Percentiles rank a stretch among this genome's conserved stretches.
Evolutionary conservation across 2,329 filamentous ascomycete genomes (phyloP).

Genomic region (Alternaria metachromatica): DNA sequence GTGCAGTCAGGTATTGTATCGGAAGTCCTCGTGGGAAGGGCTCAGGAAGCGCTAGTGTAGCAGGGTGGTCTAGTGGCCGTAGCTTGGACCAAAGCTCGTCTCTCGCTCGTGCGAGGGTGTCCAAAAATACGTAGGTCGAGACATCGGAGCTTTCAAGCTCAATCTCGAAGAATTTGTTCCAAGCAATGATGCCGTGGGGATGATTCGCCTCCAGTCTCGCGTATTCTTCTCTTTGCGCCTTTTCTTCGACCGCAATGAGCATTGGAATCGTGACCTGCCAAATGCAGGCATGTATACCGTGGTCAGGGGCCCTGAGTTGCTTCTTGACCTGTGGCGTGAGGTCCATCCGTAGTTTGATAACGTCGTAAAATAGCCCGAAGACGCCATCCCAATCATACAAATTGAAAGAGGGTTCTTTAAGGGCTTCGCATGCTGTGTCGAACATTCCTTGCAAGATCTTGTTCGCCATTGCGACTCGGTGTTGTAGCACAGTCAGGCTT

Average conservation of each 20-base stretch:
- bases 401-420: constrained; percentile 44
- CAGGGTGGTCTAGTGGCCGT: constrained; percentile 30
- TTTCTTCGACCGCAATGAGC: constrained; percentile 31
- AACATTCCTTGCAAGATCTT: constrained; percentile 34
- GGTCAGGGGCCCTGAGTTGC: constrained; percentile 10
- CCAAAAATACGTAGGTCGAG: constrained; percentile 43
- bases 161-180: background rate
- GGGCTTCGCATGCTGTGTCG: constrained; percentile 35
- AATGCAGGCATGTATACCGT: constrained; percentile 23
- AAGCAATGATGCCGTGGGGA: constrained; percentile 18
- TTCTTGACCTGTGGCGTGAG: constrained; percentile 14
- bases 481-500: constrained; percentile 9
- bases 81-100: constrained; percentile 41
- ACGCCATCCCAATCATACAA: constrained; percentile 34
- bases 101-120: constrained; percentile 44
- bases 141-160: constrained; percentile 12
- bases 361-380: constrained; percentile 23
- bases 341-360: constrained; percentile 22
- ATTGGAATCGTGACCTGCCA: constrained; percentile 31
- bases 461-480: constrained; percentile 36
- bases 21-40: constrained; percentile 45
- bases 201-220: constrained; percentile 16
- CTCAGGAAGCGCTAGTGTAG: constrained; percentile 30
- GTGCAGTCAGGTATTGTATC: constrained; percentile 38
- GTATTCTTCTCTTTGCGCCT: constrained; percentile 20